A percentile compares a stretch with the other conserved stretches of the same genome.
These are phyloP conservation scores for Hypoxylon rickii DNA, from an alignment of 495 filamentous ascomycete genomes.

Conservation along the genomic window DNA sequence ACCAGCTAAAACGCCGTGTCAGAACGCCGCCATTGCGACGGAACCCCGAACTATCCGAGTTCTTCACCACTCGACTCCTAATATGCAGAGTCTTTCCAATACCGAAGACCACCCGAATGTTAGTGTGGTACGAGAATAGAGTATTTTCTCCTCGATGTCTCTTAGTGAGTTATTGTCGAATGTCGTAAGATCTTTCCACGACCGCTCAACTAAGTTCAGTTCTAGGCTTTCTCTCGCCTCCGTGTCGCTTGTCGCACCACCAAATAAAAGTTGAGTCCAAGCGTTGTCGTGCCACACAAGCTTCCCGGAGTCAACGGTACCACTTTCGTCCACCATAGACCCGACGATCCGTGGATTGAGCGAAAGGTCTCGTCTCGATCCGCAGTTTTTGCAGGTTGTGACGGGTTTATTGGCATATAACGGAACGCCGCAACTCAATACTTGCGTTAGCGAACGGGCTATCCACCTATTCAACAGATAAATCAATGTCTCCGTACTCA, in stretches of 20 bases:
- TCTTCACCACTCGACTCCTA: constrained; percentile 51
- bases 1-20: neutral
- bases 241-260: constrained; percentile 25
- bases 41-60: neutral
- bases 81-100: constrained; percentile 52
- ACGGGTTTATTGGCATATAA: constrained; percentile 55
- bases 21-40: neutral
- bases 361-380: constrained; percentile 44
- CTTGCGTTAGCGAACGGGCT: neutral
- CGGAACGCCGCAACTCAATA: constrained; percentile 58
- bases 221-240: neutral
- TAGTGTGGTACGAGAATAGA: constrained; percentile 57
- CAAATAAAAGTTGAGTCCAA: constrained; percentile 58
- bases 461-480: too few species aligned
- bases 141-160: constrained; percentile 53
- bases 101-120: constrained; percentile 57
- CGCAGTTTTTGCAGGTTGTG: constrained; percentile 59
- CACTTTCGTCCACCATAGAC: constrained; percentile 61
- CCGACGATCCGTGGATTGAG: constrained; percentile 62
- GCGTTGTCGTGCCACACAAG: constrained; percentile 56
- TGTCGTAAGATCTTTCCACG: constrained; percentile 43
- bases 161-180: constrained; percentile 44
- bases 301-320: constrained; percentile 50
- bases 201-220: constrained; percentile 18
- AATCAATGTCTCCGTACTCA: too few species aligned